Percentiles rank a stretch among this genome's conserved stretches.
phyloP scores from a whole-genome alignment of 2,329 filamentous ascomycete genomes.

The Amylocarpus encephaloides region DNA sequence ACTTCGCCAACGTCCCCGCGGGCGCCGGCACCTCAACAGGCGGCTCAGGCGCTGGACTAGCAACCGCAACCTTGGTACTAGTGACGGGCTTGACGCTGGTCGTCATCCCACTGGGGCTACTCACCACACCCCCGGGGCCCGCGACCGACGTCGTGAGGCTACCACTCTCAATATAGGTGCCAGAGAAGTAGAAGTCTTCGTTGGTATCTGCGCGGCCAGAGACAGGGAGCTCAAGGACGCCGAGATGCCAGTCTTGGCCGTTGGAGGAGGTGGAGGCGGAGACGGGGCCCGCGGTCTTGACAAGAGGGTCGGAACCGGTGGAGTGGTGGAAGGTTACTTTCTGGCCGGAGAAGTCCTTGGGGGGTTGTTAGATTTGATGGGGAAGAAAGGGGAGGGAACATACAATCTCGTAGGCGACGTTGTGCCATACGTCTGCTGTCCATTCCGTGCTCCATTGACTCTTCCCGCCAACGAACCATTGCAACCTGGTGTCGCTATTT shows the following conservation, averaged over 20 bases:
- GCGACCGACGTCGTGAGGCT: constrained; percentile 36
- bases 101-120: not conserved
- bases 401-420: constrained; percentile 65
- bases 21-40: not conserved
- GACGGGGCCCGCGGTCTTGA: constrained; percentile 53
- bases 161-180: constrained; percentile 63
- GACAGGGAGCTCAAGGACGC: constrained; percentile 58
- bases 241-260: constrained; percentile 67
- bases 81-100: not conserved
- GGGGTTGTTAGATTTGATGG: not conserved
- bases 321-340: constrained; percentile 42
- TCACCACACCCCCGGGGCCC: constrained; percentile 27
- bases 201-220: constrained; percentile 44
- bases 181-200: constrained; percentile 68
- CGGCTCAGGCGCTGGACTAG: not conserved
- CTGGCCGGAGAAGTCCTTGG: no score
- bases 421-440: constrained; percentile 63
- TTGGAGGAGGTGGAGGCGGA: constrained; percentile 56
- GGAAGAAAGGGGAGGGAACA: constrained; percentile 13
- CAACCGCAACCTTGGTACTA: not conserved
- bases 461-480: constrained; percentile 57
- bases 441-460: constrained; percentile 59
- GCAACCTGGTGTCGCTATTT: constrained; percentile 47
- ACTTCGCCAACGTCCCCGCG: constrained; percentile 15
- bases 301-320: constrained; percentile 51